Conservation (phyloP, 495 filamentous ascomycete species). For the Penicillium canariense region DNA sequence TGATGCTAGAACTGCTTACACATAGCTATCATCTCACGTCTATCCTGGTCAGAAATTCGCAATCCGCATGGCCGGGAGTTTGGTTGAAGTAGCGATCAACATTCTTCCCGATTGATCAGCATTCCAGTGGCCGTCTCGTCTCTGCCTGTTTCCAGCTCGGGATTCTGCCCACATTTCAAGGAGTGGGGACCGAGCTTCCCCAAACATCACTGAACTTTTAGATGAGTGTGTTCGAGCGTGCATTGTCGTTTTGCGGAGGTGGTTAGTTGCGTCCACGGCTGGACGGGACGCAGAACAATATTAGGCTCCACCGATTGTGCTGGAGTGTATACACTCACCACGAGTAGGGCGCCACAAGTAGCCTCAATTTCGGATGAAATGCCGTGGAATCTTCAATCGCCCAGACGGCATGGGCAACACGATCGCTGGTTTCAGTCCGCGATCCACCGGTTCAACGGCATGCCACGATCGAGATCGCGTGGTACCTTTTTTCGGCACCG, state of each 20-base stretch:
- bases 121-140: background rate
- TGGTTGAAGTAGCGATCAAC: background rate
- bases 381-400: background rate
- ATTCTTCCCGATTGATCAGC: background rate
- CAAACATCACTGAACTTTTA: background rate
- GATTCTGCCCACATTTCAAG: background rate
- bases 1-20: no score
- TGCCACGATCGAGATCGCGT: conserved; percentile 10
- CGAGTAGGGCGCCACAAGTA: no score
- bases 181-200: background rate
- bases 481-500: conserved; percentile 18
- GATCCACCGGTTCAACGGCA: conserved; percentile 4
- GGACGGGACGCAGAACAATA: background rate
- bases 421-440: background rate
- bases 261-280: background rate
- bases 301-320: background rate
- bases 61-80: background rate
- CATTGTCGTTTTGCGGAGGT: background rate
- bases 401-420: background rate
- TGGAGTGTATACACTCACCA: background rate
- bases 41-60: no score
- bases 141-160: background rate
- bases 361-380: no score
- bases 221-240: background rate
- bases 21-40: no score